Conservation (phyloP, 257 asterid species). For the Penstemon barbatus region DNA sequence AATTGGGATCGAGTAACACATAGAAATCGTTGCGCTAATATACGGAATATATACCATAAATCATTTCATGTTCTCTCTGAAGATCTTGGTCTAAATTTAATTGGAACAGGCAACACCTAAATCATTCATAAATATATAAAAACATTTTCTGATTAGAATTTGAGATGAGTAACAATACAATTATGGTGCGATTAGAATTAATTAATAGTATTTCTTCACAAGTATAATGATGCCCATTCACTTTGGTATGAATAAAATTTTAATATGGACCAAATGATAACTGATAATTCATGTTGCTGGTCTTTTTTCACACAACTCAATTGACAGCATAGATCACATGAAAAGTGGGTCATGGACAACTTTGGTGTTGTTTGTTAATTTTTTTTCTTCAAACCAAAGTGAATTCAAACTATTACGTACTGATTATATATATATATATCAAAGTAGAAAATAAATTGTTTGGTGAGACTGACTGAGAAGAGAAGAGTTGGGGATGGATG, state of each 20-base stretch:
- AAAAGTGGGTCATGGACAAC: constrained; percentile 13
- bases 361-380: background rate
- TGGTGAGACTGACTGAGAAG: background rate
- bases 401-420: background rate
- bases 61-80: too few relatives aligned
- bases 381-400: constrained; percentile 4
- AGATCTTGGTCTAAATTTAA: too few relatives aligned
- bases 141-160: too few relatives aligned
- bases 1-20: too few relatives aligned
- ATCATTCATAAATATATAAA: too few relatives aligned
- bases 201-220: background rate
- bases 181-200: background rate
- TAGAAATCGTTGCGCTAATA: too few relatives aligned
- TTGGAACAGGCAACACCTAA: too few relatives aligned
- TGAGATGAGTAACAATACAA: too few relatives aligned
- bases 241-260: constrained; percentile 1
- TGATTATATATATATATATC: too few relatives aligned
- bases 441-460: background rate
- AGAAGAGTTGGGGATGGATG: too few relatives aligned
- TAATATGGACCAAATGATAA: constrained; percentile 16
- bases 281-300: constrained; percentile 17
- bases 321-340: constrained; percentile 10
- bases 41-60: too few relatives aligned
- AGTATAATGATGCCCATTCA: background rate
- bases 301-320: constrained; percentile 3